phyloP scores from a whole-genome alignment of 352 stramenopile species.

The Globisporangium irregulare region DNA sequence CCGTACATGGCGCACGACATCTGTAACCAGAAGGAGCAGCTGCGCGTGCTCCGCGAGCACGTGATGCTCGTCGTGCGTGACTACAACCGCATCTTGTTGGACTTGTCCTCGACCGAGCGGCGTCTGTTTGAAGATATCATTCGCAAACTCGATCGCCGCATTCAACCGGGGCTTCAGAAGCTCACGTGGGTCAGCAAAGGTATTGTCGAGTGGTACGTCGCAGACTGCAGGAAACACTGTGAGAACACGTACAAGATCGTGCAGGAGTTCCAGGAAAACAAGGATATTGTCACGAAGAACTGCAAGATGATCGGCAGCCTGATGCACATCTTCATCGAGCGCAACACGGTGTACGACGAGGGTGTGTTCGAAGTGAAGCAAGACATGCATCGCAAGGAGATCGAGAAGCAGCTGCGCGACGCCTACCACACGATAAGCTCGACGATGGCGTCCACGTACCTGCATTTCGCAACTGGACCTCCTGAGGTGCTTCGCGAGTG shows the following conservation, averaged over 20 bases:
- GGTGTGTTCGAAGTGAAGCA: slow-evolving; percentile 92
- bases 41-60: slow-evolving; percentile 90
- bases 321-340: slow-evolving; percentile 92
- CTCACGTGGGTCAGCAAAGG: slow-evolving; percentile 92
- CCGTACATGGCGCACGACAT: slow-evolving; percentile 95
- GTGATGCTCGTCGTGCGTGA: slow-evolving; percentile 94
- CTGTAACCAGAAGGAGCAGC: slow-evolving; percentile 91
- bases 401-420: slow-evolving; percentile 72
- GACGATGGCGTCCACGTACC: slow-evolving; percentile 91
- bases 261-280: slow-evolving; percentile 88
- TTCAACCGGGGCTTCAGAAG: slow-evolving; percentile 91
- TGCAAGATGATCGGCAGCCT: slow-evolving; percentile 87
- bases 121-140: slow-evolving; percentile 95
- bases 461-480: slow-evolving; percentile 88
- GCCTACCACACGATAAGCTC: slow-evolving; percentile 84
- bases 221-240: slow-evolving; percentile 88
- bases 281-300: slow-evolving; percentile 82
- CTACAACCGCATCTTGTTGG: slow-evolving; percentile 94
- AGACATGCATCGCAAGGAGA: slow-evolving; percentile 81
- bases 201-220: slow-evolving; percentile 92
- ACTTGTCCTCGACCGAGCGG: slow-evolving; percentile 88
- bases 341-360: slow-evolving; percentile 93
- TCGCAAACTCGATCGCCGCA: slow-evolving; percentile 90
- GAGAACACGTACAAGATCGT: slow-evolving; percentile 88
- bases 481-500: slow-evolving; percentile 92